A percentile compares a stretch with the other conserved stretches of the same genome.
phyloP scores from a whole-genome alignment of 2,329 filamentous ascomycete species.

The Berkeleyomyces rouxiae region DNA sequence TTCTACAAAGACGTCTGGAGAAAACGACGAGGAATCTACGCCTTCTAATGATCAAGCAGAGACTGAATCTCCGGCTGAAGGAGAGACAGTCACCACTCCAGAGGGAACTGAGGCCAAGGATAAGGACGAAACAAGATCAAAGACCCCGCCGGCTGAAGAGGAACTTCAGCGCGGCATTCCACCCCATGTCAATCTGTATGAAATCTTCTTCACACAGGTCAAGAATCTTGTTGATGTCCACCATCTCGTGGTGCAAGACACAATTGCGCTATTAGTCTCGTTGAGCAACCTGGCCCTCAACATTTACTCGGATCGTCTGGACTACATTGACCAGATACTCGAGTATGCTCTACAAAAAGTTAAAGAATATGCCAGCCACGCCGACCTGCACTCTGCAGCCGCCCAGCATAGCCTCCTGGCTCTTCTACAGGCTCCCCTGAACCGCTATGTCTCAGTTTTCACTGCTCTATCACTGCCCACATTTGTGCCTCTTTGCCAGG shows the following conservation, averaged over 20 bases:
- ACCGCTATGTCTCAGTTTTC: constrained; percentile 83
- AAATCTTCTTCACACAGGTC: constrained; percentile 94
- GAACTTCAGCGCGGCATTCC: constrained; percentile 35
- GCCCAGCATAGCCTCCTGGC: constrained; percentile 81
- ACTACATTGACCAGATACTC: constrained; percentile 90
- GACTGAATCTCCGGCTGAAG: constrained; percentile 18
- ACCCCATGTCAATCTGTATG: constrained; percentile 74
- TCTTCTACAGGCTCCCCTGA: constrained; percentile 77
- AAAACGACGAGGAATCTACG: constrained; percentile 14
- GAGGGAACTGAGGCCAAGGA: constrained; percentile 30
- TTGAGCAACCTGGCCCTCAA: constrained; percentile 85
- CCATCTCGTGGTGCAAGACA: constrained; percentile 83
- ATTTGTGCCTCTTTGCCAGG: constrained; percentile 76
- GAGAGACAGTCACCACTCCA: constrained; percentile 27
- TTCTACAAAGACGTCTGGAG: constrained; percentile 17
- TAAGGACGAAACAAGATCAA: constrained; percentile 12
- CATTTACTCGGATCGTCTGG: constrained; percentile 80
- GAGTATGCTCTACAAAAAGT: constrained; percentile 79
- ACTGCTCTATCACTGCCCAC: constrained; percentile 88
- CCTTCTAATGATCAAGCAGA: constrained; percentile 18
- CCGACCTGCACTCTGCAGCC: constrained; percentile 78
- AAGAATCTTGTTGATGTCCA: constrained; percentile 85
- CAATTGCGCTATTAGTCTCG: constrained; percentile 84
- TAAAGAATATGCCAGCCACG: constrained; percentile 75
- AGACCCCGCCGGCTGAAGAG: not conserved